Percentiles rank a stretch among this genome's conserved stretches.
Conservation (phyloP, 805 yeast genomes). For the Priceomyces carsonii region DNA sequence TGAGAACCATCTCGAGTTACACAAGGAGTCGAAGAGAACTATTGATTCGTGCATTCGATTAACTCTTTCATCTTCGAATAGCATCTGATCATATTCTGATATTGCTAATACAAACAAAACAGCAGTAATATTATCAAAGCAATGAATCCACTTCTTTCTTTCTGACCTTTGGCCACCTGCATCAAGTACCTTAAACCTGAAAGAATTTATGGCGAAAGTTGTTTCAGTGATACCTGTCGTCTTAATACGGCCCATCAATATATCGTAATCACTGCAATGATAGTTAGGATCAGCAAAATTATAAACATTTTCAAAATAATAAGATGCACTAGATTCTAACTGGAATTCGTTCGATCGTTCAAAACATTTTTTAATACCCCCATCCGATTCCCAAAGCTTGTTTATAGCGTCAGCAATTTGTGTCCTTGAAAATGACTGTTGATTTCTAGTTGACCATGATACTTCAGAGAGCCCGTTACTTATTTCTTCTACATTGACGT, state of each 20-base stretch:
- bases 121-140: slow-evolving; percentile 87
- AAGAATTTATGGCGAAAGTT: slow-evolving; percentile 62
- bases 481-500: slow-evolving; percentile 10
- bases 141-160: slow-evolving; percentile 91
- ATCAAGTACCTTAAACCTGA: slow-evolving; percentile 77
- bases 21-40: slow-evolving; percentile 75
- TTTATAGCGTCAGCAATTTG: slow-evolving; percentile 71
- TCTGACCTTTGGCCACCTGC: slow-evolving; percentile 97
- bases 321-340: slow-evolving; percentile 78
- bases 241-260: slow-evolving; percentile 85
- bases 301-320: slow-evolving; percentile 73
- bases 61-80: slow-evolving; percentile 86
- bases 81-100: slow-evolving; percentile 87
- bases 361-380: slow-evolving; percentile 63
- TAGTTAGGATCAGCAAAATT: slow-evolving; percentile 67
- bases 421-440: slow-evolving; percentile 27
- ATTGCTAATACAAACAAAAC: slow-evolving; percentile 86
- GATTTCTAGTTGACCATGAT: slow-evolving; percentile 10
- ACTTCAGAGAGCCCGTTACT: slow-evolving; percentile 15
- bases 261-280: slow-evolving; percentile 77
- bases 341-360: slow-evolving; percentile 74
- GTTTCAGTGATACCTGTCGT: slow-evolving; percentile 96
- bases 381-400: slow-evolving; percentile 68
- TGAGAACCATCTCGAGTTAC: slow-evolving; percentile 83
- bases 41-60: slow-evolving; percentile 92